A percentile compares a stretch with the other conserved stretches of the same genome.
phyloP scores from a whole-genome alignment of 2,329 filamentous ascomycete genomes.

The Epichloe baconii region DNA sequence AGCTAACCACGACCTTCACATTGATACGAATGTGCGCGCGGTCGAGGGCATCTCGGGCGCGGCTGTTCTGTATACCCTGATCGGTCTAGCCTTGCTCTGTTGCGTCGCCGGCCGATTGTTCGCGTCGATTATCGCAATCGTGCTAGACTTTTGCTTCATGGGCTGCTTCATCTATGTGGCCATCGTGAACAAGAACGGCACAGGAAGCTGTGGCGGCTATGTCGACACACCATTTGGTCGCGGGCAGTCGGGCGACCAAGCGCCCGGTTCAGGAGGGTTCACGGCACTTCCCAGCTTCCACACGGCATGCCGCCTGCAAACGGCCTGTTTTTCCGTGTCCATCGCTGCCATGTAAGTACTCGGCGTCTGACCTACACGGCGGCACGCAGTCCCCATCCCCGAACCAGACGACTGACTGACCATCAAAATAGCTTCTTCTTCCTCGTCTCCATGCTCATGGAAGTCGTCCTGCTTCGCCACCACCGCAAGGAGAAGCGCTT shows the following conservation, averaged over 20 bases:
- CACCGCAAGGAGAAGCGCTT: conserved; percentile 64
- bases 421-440: conserved; percentile 51
- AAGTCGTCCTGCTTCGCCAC: conserved; percentile 54
- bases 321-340: conserved; percentile 62
- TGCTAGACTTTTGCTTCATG: conserved; percentile 66
- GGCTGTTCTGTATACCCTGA: conserved; percentile 59
- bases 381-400: too few relatives aligned
- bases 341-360: conserved; percentile 57
- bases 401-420: neutral
- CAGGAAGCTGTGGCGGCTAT: conserved; percentile 44
- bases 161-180: conserved; percentile 75
- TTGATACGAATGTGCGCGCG: conserved; percentile 54
- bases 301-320: conserved; percentile 60
- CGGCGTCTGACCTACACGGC: too few relatives aligned
- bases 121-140: conserved; percentile 58
- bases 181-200: conserved; percentile 56
- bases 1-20: conserved; percentile 47
- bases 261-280: conserved; percentile 34
- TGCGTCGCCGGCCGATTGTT: conserved; percentile 63
- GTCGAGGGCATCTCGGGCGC: conserved; percentile 68
- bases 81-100: conserved; percentile 63
- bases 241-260: conserved; percentile 39
- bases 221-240: conserved; percentile 58
- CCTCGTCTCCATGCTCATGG: conserved; percentile 55
- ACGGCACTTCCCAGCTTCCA: conserved; percentile 32